phyloP scores from a whole-genome alignment of 768 basidiomycete species.

The Coprinopsis cinerea region DNA sequence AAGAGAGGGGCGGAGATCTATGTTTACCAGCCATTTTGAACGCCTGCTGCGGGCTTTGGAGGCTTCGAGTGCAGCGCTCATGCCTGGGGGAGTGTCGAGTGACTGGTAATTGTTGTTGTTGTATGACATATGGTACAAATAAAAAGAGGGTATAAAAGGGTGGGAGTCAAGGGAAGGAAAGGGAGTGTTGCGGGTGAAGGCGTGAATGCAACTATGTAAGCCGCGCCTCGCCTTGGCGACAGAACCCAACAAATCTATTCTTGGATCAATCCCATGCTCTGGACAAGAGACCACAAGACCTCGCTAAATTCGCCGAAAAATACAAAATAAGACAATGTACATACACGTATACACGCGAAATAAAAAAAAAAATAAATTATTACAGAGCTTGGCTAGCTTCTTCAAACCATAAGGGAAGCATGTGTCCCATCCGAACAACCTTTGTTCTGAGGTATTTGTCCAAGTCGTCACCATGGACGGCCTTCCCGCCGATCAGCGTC shows the following conservation, averaged over 20 bases:
- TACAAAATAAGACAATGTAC: not conserved
- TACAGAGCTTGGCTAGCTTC: slow-evolving; percentile 19
- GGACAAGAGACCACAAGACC: not conserved
- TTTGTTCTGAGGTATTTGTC: slow-evolving; percentile 96
- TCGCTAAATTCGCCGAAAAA: too few relatives aligned
- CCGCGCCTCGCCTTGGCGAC: not conserved
- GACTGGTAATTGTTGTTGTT: slow-evolving; percentile 13
- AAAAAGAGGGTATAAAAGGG: not conserved
- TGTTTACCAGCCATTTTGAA: slow-evolving; percentile 55
- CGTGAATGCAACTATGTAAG: not conserved
- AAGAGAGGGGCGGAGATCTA: slow-evolving; percentile 1
- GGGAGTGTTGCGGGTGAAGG: not conserved
- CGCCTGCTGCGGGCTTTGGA: slow-evolving; percentile 26
- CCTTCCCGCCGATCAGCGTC: slow-evolving; percentile 75
- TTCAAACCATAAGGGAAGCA: slow-evolving; percentile 59
- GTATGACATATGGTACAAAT: slow-evolving; percentile 9
- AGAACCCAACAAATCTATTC: not conserved
- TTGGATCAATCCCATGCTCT: not conserved
- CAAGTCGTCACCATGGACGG: slow-evolving; percentile 76
- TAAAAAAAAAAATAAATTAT: slow-evolving; percentile 8
- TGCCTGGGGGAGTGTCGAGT: slow-evolving; percentile 8
- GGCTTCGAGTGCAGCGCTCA: slow-evolving; percentile 26
- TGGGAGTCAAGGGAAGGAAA: not conserved
- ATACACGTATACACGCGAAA: not conserved
- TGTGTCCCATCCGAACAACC: slow-evolving; percentile 95